phyloP scores from a whole-genome alignment of 2,329 filamentous ascomycete genomes.

The Zasmidium angulare region DNA sequence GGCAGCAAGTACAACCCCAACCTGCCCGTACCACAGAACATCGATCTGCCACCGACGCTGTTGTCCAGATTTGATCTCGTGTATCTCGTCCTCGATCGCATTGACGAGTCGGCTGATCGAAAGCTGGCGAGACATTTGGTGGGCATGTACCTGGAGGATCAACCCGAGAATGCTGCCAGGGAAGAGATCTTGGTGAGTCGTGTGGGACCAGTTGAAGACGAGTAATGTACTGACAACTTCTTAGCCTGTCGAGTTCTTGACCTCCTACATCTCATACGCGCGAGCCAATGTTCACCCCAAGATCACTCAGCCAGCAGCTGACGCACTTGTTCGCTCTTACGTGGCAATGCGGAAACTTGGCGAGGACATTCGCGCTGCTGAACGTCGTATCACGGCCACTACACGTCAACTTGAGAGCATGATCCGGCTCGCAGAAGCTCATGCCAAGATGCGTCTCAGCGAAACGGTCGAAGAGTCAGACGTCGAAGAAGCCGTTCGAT shows the following conservation, averaged over 20 bases:
- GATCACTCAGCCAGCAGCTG: conserved; percentile 76
- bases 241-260: conserved; percentile 90
- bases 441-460: conserved; percentile 94
- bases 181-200: conserved; percentile 80
- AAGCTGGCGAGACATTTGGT: conserved; percentile 88
- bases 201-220: no score
- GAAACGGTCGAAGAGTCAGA: conserved; percentile 74
- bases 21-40: conserved; percentile 94
- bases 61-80: conserved; percentile 96
- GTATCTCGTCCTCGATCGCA: conserved; percentile 90
- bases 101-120: conserved; percentile 86
- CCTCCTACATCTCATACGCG: conserved; percentile 95
- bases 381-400: conserved; percentile 96
- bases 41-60: conserved; percentile 91
- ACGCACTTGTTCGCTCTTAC: conserved; percentile 82
- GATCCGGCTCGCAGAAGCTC: conserved; percentile 94
- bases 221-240: conserved; percentile 4
- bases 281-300: conserved; percentile 80
- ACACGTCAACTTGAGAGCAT: conserved; percentile 96
- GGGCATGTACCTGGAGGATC: conserved; percentile 95
- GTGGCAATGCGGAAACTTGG: conserved; percentile 94
- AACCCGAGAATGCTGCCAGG: conserved; percentile 76
- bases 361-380: conserved; percentile 66
- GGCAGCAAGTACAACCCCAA: conserved; percentile 97
- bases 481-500: conserved; percentile 83